Evolutionary conservation across 345 rosid genomes (phyloP), one percentile per base, ranked within the genome.

Genomic region (Capsella bursapastoris): DNA sequence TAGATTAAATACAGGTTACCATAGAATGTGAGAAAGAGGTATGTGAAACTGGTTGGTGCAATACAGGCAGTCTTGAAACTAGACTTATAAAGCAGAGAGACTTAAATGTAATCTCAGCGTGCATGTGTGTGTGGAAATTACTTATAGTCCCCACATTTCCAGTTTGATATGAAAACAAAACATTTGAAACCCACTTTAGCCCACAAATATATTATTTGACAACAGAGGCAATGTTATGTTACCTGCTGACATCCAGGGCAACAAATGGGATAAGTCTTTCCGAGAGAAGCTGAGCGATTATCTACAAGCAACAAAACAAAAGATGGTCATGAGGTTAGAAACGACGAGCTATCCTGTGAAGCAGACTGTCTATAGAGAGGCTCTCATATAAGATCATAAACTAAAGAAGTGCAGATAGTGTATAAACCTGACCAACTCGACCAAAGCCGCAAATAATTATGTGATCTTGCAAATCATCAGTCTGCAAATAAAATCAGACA

Each of bases 261-360:
- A 94, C 98, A 40, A 94, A 94, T 71, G 98, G 98, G 80, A 94
- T 94, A 57, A 94, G 84, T 55, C 97, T 85, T 77, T 94, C 98
- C 45, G 98, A 94, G 73, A 94, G 96, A 83, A 94, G 98, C 86
- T 94, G 98, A 65, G 98, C 97, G 66, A 94, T 94, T 66, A 94
- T 94, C 98, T 94, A 89, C 57, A 55, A 79, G 80, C 53, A 68
- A 40, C 74, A 78, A 51, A 22, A 60, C 48, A 40, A 48, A 79
- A 49, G 8, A 27, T 57, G 40, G 32, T 6, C 7, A 71, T 18
- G 27, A 32, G 47, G 45, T 50, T 25, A 45, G 51, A 37, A 57
- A 57, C 60, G 22, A 6, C 11, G 40, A 60, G 57, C 47, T 67
- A 38, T 41, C 62, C 65, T 13, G 43, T 65, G 50, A 74, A 18